Evolutionary conservation across 2,329 filamentous ascomycete species (phyloP).

Genomic region (Fusarium sp.): DNA sequence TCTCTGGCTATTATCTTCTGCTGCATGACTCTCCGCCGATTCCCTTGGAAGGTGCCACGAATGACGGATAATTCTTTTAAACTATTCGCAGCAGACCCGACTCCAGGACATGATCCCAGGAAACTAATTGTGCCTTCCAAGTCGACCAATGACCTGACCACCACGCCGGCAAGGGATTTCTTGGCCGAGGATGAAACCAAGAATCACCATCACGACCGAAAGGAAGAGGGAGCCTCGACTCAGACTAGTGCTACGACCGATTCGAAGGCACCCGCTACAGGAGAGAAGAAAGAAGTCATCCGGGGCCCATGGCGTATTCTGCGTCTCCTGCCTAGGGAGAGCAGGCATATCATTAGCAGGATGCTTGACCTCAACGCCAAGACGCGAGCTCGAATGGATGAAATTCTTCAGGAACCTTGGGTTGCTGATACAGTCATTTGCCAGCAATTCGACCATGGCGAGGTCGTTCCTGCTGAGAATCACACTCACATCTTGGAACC

Average conservation of each 20-base stretch:
- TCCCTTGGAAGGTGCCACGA: constrained; percentile 97
- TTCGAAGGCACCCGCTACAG: constrained; percentile 39
- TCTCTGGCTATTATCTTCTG: constrained; percentile 98
- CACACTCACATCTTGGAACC: constrained; percentile 91
- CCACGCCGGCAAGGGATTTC: constrained; percentile 58
- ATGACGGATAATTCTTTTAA: constrained; percentile 95
- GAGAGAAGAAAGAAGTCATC: constrained; percentile 81
- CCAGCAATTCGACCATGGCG: constrained; percentile 79
- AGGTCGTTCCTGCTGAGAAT: constrained; percentile 79
- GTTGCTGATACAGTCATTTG: constrained; percentile 89
- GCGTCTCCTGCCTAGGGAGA: constrained; percentile 89
- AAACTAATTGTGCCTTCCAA: constrained; percentile 65
- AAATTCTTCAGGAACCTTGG: constrained; percentile 92
- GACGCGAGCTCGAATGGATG: constrained; percentile 85
- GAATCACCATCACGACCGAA: constrained; percentile 44
- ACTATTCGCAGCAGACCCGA: constrained; percentile 88
- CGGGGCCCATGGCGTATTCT: constrained; percentile 94
- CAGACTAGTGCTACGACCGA: constrained; percentile 19
- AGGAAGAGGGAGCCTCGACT: constrained; percentile 34
- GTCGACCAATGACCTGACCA: constrained; percentile 62
- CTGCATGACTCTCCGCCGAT: constrained; percentile 95
- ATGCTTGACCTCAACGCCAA: constrained; percentile 94
- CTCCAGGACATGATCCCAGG: constrained; percentile 77
- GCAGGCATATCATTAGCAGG: constrained; percentile 87
- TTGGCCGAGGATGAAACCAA: constrained; percentile 55